Conservation (phyloP, 2,329 filamentous ascomycete species). For the Myriosclerotinia scirpicola region DNA sequence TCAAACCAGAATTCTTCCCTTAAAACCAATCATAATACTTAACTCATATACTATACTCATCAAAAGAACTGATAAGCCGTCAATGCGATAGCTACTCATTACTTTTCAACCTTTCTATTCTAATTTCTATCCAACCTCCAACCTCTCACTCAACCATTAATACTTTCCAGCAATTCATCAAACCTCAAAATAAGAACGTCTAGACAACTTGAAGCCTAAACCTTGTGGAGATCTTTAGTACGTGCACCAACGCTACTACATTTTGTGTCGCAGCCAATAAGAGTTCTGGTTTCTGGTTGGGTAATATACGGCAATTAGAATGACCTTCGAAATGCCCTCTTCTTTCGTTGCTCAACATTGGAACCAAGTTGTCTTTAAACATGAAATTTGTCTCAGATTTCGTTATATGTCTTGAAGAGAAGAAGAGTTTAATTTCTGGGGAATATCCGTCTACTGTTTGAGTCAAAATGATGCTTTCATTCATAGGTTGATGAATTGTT, state of each 20-base stretch:
- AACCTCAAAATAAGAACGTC: neutral
- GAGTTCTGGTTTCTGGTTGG: slow-evolving; percentile 15
- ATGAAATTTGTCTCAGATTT: neutral
- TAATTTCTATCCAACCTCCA: neutral
- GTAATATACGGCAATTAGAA: neutral
- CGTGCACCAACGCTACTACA: neutral
- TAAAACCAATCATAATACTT: neutral
- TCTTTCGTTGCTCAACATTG: neutral
- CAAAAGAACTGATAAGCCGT: neutral
- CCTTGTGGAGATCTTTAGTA: slow-evolving; percentile 17
- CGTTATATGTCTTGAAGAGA: neutral
- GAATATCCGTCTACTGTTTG: neutral
- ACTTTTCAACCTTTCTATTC: neutral
- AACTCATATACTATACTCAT: neutral
- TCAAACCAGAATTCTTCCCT: neutral
- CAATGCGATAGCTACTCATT: too few species aligned
- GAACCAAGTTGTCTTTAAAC: neutral
- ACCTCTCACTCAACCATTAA: neutral
- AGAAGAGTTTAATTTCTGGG: neutral
- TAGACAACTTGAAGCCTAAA: neutral
- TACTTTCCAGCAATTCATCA: neutral
- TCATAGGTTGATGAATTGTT: neutral
- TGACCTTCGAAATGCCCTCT: neutral
- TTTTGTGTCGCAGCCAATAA: slow-evolving; percentile 12
- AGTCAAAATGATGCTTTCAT: neutral